Conservation (phyloP, 2,329 filamentous ascomycete species). For the Hymenoscyphus linearis region DNA sequence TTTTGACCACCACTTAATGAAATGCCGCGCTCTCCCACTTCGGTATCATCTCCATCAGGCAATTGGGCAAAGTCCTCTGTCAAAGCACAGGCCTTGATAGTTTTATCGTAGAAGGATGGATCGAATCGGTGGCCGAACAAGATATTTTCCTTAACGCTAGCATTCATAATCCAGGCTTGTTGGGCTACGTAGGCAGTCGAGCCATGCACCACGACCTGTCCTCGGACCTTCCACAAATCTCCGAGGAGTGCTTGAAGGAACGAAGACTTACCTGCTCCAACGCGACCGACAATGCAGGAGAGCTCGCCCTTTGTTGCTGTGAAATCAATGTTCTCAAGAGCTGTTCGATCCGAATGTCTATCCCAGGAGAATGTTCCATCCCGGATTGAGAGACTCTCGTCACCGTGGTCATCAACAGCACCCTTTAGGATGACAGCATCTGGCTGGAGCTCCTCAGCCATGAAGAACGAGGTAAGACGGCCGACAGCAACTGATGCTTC, state of each 20-base stretch:
- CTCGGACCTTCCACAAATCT: slow-evolving; percentile 84
- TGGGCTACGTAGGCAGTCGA: slow-evolving; percentile 88
- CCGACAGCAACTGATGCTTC: slow-evolving; percentile 90
- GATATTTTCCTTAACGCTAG: slow-evolving; percentile 94
- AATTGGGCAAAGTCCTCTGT: slow-evolving; percentile 86
- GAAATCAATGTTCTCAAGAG: slow-evolving; percentile 80
- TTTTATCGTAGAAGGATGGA: slow-evolving; percentile 88
- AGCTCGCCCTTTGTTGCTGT: slow-evolving; percentile 88
- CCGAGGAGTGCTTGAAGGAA: slow-evolving; percentile 83
- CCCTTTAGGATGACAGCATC: slow-evolving; percentile 72
- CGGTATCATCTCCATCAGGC: slow-evolving; percentile 92
- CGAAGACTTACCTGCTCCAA: slow-evolving; percentile 94
- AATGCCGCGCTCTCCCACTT: slow-evolving; percentile 94
- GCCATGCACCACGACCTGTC: slow-evolving; percentile 77
- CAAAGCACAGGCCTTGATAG: slow-evolving; percentile 85
- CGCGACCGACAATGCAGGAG: slow-evolving; percentile 85
- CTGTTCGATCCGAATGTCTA: slow-evolving; percentile 65
- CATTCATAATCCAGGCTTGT: slow-evolving; percentile 95
- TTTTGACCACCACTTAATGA: slow-evolving; percentile 95
- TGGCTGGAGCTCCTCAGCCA: slow-evolving; percentile 81
- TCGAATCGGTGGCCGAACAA: slow-evolving; percentile 94
- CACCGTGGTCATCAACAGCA: slow-evolving; percentile 68
- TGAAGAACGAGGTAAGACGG: slow-evolving; percentile 78
- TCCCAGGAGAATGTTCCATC: slow-evolving; percentile 95
- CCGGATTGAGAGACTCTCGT: slow-evolving; percentile 78